A percentile compares a stretch with the other conserved stretches of the same genome.
Evolutionary conservation across 768 basidiomycete genomes (phyloP).

Genomic region (Lyophyllum decastes): DNA sequence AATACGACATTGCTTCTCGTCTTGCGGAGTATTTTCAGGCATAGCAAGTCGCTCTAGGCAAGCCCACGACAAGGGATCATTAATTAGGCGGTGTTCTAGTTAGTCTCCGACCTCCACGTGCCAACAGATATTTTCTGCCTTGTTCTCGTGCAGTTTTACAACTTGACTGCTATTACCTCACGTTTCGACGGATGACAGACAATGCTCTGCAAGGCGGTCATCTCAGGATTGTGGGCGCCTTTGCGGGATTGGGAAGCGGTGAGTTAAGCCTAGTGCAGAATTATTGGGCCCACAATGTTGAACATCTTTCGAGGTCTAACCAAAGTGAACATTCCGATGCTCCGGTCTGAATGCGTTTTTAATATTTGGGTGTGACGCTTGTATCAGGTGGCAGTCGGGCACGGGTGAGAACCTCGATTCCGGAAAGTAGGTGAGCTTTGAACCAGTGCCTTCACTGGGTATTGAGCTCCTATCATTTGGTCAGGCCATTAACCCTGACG

Average conservation of each 20-base stretch:
- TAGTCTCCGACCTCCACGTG: conserved; percentile 4
- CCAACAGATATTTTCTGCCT: background rate
- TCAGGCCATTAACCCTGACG: background rate
- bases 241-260: conserved; percentile 68
- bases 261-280: conserved; percentile 15
- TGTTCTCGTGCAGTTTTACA: background rate
- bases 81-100: conserved; percentile 3
- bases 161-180: background rate
- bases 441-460: background rate
- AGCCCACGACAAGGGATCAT: background rate
- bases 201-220: conserved; percentile 32
- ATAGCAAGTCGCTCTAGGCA: background rate
- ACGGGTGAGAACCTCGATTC: conserved; percentile 49
- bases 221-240: conserved; percentile 53
- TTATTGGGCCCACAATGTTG: background rate
- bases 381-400: conserved; percentile 67
- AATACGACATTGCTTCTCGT: conserved; percentile 80
- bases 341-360: background rate
- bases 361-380: background rate
- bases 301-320: conserved; percentile 37
- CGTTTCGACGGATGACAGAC: conserved; percentile 27
- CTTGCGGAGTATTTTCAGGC: conserved; percentile 17
- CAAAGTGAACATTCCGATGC: conserved; percentile 36
- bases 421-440: conserved; percentile 6
- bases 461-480: conserved; percentile 8